phyloP scores from a whole-genome alignment of 441 rosid genomes.

The Pelargonium citronellum region DNA sequence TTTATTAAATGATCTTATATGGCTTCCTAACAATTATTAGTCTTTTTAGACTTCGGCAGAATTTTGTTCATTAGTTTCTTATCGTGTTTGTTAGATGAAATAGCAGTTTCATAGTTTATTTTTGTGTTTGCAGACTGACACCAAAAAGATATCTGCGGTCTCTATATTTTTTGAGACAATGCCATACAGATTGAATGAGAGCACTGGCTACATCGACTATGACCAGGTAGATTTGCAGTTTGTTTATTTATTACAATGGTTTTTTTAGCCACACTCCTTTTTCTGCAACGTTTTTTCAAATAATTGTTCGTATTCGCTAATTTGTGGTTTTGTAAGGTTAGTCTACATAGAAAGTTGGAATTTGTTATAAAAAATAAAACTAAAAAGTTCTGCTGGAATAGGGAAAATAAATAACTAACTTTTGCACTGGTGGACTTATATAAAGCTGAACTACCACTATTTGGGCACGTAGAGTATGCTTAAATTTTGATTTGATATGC shows the following conservation, averaged over 20 bases:
- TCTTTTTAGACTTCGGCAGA: neutral
- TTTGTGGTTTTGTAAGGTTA: neutral
- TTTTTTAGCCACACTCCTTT: neutral
- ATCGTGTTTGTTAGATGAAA: neutral
- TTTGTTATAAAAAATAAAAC: no score
- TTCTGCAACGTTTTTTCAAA: neutral
- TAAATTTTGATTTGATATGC: no score
- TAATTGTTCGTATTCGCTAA: neutral
- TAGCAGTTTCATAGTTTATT: neutral
- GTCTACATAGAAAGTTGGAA: neutral
- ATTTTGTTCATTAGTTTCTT: neutral
- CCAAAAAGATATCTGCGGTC: constrained; percentile 31
- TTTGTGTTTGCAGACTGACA: constrained; percentile 27
- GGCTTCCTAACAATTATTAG: neutral
- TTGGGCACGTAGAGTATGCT: neutral
- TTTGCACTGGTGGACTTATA: neutral
- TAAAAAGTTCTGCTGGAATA: no score
- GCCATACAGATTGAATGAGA: constrained; percentile 32
- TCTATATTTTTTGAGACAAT: constrained; percentile 32
- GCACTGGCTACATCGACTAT: constrained; percentile 28
- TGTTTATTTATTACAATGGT: neutral
- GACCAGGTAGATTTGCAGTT: constrained; percentile 24
- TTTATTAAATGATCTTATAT: neutral
- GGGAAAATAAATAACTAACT: no score
- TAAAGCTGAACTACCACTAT: neutral